These are phyloP conservation scores for Xylariaceae sp. DNA, from an alignment of 2,329 filamentous ascomycete genomes.

Conservation along the genomic window DNA sequence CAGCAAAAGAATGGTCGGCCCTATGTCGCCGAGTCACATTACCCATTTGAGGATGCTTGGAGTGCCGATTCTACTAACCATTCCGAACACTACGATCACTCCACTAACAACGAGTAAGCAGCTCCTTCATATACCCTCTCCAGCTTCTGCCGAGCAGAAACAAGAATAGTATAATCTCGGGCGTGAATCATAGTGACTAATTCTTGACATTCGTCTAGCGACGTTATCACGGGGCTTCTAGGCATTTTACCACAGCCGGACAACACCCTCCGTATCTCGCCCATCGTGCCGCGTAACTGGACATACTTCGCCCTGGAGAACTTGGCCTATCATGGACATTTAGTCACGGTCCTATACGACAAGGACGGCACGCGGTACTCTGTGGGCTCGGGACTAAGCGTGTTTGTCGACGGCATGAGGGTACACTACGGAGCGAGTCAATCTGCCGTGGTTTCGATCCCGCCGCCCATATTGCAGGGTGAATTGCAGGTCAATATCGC, in stretches of 20 bases:
- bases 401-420: constrained; percentile 34
- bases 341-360: constrained; percentile 39
- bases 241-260: constrained; percentile 37
- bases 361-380: constrained; percentile 35
- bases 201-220: constrained; percentile 14
- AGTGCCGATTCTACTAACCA: constrained; percentile 35
- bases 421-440: constrained; percentile 25
- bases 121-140: too few species aligned
- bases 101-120: constrained; percentile 36
- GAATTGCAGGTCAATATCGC: constrained; percentile 36
- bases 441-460: constrained; percentile 16
- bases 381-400: constrained; percentile 31
- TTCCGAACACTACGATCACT: constrained; percentile 40
- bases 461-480: constrained; percentile 15
- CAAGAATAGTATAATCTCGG: background rate
- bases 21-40: constrained; percentile 41
- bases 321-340: constrained; percentile 38
- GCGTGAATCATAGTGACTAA: background rate
- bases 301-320: constrained; percentile 40
- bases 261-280: constrained; percentile 35
- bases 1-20: constrained; percentile 39
- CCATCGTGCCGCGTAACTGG: constrained; percentile 35
- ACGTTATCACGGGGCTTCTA: constrained; percentile 39
- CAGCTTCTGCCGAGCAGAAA: background rate
- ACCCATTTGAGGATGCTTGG: constrained; percentile 35